Percentiles rank a stretch among this genome's conserved stretches.
Evolutionary conservation across 75 land plant species (phyloP).

Genomic region (Sequoiadendron giganteum): DNA sequence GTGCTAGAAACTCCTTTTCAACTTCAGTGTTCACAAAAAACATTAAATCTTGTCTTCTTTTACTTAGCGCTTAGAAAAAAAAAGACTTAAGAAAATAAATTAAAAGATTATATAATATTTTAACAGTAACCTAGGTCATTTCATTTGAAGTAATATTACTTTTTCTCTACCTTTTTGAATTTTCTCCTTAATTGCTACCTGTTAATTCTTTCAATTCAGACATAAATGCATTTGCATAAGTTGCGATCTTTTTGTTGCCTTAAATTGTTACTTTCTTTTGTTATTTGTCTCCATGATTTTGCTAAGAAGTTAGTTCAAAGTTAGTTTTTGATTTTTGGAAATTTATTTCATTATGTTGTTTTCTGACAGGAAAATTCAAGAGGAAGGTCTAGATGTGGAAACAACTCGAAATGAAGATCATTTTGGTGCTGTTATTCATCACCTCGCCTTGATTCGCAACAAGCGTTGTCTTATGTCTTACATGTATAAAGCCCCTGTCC

Average conservation of each 20-base stretch:
- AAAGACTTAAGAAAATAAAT: no score
- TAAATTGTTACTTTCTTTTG: background rate
- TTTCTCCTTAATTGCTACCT: no score
- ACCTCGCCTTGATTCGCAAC: slow-evolving; percentile 74
- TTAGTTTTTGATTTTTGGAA: background rate
- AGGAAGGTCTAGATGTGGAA: slow-evolving; percentile 61
- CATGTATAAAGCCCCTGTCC: slow-evolving; percentile 42
- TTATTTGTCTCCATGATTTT: background rate
- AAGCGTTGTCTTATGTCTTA: slow-evolving; percentile 95
- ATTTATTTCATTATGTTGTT: background rate
- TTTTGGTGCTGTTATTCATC: slow-evolving; percentile 85
- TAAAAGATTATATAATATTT: no score
- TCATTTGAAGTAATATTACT: background rate
- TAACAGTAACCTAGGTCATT: background rate
- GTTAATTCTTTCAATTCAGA: background rate
- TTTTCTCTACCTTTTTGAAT: background rate
- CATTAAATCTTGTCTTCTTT: no score
- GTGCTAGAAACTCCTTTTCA: no score
- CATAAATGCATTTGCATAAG: background rate
- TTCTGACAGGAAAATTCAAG: slow-evolving; percentile 65
- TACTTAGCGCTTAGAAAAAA: no score
- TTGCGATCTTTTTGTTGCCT: background rate
- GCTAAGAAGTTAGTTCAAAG: background rate
- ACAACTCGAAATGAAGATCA: slow-evolving; percentile 72
- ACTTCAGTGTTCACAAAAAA: no score